Evolutionary conservation across 2,329 filamentous ascomycete species (phyloP).

Genomic region (Chalaropsis thielavioides): DNA sequence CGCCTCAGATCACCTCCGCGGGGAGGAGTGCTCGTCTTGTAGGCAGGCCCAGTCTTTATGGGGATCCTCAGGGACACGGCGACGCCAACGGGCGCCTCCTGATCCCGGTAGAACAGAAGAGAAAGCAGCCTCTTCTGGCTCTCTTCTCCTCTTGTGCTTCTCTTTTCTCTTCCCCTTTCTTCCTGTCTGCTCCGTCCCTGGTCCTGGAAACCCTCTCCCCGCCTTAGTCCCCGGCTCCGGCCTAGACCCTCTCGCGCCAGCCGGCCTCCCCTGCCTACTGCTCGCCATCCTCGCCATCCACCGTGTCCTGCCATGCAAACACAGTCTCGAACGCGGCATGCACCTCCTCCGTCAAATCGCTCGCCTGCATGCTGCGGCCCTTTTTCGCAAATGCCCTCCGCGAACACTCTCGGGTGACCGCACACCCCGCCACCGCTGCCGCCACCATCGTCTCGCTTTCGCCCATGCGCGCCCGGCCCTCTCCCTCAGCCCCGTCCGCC

Average conservation of each 20-base stretch:
- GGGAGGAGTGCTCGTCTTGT: not conserved
- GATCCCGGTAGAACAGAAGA: not conserved
- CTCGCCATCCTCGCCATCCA: not conserved
- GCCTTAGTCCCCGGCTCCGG: not conserved
- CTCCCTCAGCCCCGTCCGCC: constrained; percentile 33
- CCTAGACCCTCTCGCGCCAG: not conserved
- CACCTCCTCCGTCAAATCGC: constrained; percentile 83
- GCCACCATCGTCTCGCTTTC: constrained; percentile 53
- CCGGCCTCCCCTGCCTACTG: not conserved
- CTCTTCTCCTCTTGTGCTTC: not conserved
- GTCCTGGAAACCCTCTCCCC: not conserved
- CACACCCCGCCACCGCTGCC: constrained; percentile 73
- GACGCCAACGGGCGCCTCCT: not conserved
- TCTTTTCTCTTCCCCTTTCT: not conserved
- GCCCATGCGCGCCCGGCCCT: constrained; percentile 26
- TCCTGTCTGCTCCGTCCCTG: not conserved
- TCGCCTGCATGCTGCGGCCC: constrained; percentile 79
- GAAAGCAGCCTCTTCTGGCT: not conserved
- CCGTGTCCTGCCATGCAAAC: constrained; percentile 49
- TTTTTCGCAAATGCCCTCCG: constrained; percentile 72
- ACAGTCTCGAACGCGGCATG: constrained; percentile 65
- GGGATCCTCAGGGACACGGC: not conserved
- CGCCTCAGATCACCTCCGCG: not conserved
- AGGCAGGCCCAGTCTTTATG: not conserved
- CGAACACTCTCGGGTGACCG: constrained; percentile 79